Evolutionary conservation across 169 alveolate species (phyloP).

Genomic region (Perkinsus marinus): DNA sequence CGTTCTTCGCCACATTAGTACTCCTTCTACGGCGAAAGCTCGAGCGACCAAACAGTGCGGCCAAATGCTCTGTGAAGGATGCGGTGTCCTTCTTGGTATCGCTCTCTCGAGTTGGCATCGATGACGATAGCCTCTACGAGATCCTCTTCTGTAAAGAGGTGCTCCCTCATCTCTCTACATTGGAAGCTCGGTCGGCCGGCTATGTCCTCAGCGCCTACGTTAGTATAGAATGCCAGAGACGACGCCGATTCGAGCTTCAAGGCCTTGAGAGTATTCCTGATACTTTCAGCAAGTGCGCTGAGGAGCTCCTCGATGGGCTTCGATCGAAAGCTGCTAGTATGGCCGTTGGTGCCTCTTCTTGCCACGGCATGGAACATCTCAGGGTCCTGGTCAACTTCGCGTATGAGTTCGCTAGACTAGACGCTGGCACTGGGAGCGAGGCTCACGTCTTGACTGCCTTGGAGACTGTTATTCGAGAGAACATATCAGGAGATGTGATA

Average conservation of each 20-base stretch:
- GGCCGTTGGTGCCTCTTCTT: neutral
- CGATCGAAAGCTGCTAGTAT: neutral
- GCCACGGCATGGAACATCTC: neutral
- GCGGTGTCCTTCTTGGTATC: neutral
- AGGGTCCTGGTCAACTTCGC: neutral
- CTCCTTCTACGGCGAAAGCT: neutral
- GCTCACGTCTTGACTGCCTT: neutral
- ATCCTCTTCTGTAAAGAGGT: neutral
- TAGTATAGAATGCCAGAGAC: neutral
- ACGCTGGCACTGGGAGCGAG: neutral
- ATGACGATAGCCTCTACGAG: neutral
- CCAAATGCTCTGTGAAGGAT: neutral
- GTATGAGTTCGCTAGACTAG: neutral
- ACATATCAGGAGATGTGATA: neutral
- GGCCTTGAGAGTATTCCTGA: neutral
- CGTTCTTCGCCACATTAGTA: neutral
- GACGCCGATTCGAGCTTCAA: neutral
- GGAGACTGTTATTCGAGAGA: neutral
- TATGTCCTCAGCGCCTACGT: neutral
- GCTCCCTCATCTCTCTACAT: neutral
- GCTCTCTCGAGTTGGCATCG: neutral
- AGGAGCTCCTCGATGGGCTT: neutral
- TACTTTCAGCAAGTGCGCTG: neutral
- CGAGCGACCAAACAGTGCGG: neutral
- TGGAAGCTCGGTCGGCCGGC: neutral